A percentile compares a stretch with the other conserved stretches of the same genome.
phyloP scores from a whole-genome alignment of 2,329 filamentous ascomycete species.

The Trichoderma cornu-damae region DNA sequence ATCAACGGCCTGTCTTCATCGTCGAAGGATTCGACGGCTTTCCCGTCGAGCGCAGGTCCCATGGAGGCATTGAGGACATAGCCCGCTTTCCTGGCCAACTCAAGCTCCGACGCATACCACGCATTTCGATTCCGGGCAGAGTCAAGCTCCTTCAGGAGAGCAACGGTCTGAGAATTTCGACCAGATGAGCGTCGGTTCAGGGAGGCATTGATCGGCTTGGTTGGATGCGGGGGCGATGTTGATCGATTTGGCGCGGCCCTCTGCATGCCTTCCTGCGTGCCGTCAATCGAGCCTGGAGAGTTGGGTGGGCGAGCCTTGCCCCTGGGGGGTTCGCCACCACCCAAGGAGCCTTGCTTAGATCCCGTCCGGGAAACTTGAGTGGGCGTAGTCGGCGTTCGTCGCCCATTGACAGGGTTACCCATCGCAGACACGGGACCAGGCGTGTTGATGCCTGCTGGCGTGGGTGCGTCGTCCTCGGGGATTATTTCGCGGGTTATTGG shows the following conservation, averaged over 20 bases:
- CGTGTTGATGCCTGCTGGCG: not conserved
- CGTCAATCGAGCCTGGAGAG: slow-evolving; percentile 64
- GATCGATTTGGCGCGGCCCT: slow-evolving; percentile 41
- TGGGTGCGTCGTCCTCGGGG: slow-evolving; percentile 43
- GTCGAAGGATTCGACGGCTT: slow-evolving; percentile 71
- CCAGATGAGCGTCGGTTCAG: slow-evolving; percentile 56
- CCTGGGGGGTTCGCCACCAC: slow-evolving; percentile 30
- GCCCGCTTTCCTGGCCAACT: slow-evolving; percentile 83
- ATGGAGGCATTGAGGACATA: slow-evolving; percentile 69
- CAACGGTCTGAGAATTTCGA: slow-evolving; percentile 62
- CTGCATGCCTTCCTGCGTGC: slow-evolving; percentile 53
- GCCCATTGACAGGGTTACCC: slow-evolving; percentile 43
- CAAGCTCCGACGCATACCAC: slow-evolving; percentile 94
- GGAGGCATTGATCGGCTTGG: slow-evolving; percentile 53
- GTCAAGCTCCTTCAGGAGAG: slow-evolving; percentile 81
- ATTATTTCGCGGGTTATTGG: slow-evolving; percentile 36
- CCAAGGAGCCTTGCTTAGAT: slow-evolving; percentile 35
- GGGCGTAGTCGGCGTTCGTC: slow-evolving; percentile 61
- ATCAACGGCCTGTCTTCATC: slow-evolving; percentile 90
- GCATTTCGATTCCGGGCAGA: slow-evolving; percentile 79
- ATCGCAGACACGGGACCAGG: slow-evolving; percentile 26
- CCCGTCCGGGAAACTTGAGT: slow-evolving; percentile 43
- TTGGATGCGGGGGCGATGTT: slow-evolving; percentile 55
- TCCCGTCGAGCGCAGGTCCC: slow-evolving; percentile 70
- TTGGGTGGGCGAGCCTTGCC: slow-evolving; percentile 32